A percentile compares a stretch with the other conserved stretches of the same genome.
Evolutionary conservation across 2,329 filamentous ascomycete genomes (phyloP).

Genomic region (Mollisia scopiformis): DNA sequence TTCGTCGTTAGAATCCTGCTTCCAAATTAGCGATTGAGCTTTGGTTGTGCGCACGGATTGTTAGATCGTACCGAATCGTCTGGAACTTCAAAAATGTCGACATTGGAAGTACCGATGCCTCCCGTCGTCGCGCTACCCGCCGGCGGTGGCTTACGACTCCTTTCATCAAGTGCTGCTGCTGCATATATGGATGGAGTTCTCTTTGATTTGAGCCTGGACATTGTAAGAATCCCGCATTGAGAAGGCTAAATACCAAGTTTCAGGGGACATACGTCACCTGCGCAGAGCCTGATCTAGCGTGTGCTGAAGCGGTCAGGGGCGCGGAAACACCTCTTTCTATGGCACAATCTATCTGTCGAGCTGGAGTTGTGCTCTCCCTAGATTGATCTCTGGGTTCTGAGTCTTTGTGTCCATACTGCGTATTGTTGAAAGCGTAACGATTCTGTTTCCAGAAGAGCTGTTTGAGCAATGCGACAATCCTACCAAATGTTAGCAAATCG

Average conservation of each 20-base stretch:
- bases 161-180: not conserved
- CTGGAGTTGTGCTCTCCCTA: slow-evolving; percentile 2
- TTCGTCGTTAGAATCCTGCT: not conserved
- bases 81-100: slow-evolving; percentile 3
- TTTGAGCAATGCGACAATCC: slow-evolving; percentile 19
- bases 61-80: slow-evolving; percentile 2
- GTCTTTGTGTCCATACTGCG: slow-evolving; percentile 13
- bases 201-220: too few relatives aligned
- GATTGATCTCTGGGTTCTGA: not conserved
- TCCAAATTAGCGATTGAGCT: not conserved
- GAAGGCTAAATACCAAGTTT: too few relatives aligned
- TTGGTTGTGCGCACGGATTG: not conserved
- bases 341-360: not conserved
- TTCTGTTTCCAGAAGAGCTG: slow-evolving; percentile 26
- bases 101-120: not conserved
- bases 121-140: not conserved
- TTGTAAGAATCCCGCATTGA: too few relatives aligned
- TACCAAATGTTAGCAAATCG: slow-evolving; percentile 8
- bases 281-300: not conserved
- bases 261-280: not conserved
- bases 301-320: not conserved
- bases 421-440: slow-evolving; percentile 19
- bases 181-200: too few relatives aligned
- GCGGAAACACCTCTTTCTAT: not conserved
- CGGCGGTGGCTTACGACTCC: too few relatives aligned